These are phyloP conservation scores for Sugiyamaella boreocaroliniensis DNA, from an alignment of 805 yeast species.

Conservation along the genomic window DNA sequence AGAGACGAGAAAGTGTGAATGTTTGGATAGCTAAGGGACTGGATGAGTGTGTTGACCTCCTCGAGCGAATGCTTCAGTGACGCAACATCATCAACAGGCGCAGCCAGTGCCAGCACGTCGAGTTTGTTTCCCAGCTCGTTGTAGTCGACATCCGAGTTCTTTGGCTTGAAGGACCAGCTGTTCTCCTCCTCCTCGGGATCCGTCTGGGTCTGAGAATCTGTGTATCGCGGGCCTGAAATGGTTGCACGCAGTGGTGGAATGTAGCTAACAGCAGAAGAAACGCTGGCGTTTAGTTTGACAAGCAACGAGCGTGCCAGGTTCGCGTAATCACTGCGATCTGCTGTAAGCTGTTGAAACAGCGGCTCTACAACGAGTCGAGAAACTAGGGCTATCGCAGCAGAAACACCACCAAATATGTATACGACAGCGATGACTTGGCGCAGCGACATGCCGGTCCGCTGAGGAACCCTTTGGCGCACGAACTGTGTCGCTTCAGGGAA, in stretches of 20 bases:
- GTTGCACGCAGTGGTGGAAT: constrained; percentile 18
- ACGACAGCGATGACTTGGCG: constrained; percentile 25
- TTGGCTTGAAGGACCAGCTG: background rate
- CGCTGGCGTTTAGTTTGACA: constrained; percentile 19
- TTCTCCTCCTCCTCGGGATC: constrained; percentile 4
- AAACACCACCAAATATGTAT: constrained; percentile 30
- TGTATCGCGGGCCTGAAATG: constrained; percentile 15
- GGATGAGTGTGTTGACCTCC: constrained; percentile 8
- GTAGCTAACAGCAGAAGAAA: constrained; percentile 16
- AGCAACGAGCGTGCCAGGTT: constrained; percentile 24
- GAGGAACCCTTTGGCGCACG: constrained; percentile 10
- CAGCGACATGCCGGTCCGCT: constrained; percentile 16
- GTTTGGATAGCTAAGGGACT: constrained; percentile 6
- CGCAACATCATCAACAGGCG: constrained; percentile 2
- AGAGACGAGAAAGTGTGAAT: background rate
- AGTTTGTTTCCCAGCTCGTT: constrained; percentile 8
- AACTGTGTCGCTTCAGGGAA: constrained; percentile 26
- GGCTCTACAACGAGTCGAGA: constrained; percentile 30
- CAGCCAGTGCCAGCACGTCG: background rate
- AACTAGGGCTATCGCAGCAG: constrained; percentile 24
- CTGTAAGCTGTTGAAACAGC: constrained; percentile 28
- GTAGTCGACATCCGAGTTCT: background rate
- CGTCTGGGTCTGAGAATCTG: constrained; percentile 26
- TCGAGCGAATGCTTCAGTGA: constrained; percentile 12
- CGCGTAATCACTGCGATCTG: constrained; percentile 28